These are phyloP conservation scores for Thymus mandschuricus DNA, from an alignment of 257 asterid species.

Conservation along the genomic window DNA sequence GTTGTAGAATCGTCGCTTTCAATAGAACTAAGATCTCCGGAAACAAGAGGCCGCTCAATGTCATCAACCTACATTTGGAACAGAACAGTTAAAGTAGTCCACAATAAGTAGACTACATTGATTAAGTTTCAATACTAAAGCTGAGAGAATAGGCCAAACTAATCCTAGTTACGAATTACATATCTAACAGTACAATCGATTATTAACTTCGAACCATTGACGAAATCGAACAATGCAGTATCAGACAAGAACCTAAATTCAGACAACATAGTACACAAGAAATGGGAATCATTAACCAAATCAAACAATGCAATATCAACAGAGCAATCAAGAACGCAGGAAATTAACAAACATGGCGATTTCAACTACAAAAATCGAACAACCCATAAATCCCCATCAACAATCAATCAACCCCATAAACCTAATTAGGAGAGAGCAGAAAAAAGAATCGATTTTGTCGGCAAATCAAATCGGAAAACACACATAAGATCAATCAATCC, in stretches of 20 bases:
- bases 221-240: background rate
- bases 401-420: slow-evolving; percentile 11
- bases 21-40: slow-evolving; percentile 55
- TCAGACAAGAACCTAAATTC: background rate
- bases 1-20: slow-evolving; percentile 55
- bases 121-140: background rate
- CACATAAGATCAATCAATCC: slow-evolving; percentile 22
- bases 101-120: background rate
- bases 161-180: too few species aligned
- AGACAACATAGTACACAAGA: background rate
- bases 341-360: background rate
- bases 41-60: slow-evolving; percentile 80
- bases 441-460: background rate
- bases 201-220: too few species aligned
- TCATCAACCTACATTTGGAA: slow-evolving; percentile 69
- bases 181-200: too few species aligned
- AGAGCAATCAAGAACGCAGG: slow-evolving; percentile 19
- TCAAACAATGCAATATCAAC: slow-evolving; percentile 25
- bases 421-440: background rate
- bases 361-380: background rate
- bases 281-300: slow-evolving; percentile 23
- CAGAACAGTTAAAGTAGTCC: background rate
- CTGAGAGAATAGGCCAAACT: background rate
- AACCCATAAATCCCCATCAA: slow-evolving; percentile 30
- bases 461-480: slow-evolving; percentile 32